Percentiles rank a stretch among this genome's conserved stretches.
phyloP scores from a whole-genome alignment of 495 filamentous ascomycete species.

The Letharia lupina region DNA sequence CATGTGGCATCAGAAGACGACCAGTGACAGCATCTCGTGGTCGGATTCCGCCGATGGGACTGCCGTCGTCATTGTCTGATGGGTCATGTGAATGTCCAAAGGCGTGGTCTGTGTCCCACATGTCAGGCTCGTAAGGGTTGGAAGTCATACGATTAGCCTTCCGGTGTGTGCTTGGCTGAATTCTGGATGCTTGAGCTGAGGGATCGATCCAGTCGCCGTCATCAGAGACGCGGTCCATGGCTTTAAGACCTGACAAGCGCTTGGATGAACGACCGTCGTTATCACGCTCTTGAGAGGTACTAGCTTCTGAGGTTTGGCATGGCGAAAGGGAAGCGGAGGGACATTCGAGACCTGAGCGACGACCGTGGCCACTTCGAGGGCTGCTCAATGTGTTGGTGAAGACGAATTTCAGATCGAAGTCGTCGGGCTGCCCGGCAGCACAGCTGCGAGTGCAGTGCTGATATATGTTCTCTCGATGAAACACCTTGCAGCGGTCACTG shows the following conservation, averaged over 20 bases:
- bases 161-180: background rate
- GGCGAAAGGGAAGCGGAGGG: background rate
- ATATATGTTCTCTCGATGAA: background rate
- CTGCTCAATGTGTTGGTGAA: background rate
- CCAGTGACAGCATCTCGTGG: background rate
- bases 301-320: background rate
- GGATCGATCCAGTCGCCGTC: background rate
- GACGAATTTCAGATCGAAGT: background rate
- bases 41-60: background rate
- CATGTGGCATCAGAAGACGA: background rate
- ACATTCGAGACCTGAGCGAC: background rate
- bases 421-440: background rate
- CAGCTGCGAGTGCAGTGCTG: background rate
- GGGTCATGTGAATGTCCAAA: background rate
- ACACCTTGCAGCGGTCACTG: background rate
- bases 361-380: background rate
- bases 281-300: background rate
- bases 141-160: background rate
- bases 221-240: background rate
- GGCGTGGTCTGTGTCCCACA: background rate
- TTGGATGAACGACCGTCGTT: background rate
- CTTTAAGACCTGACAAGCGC: background rate
- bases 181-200: background rate
- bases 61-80: background rate
- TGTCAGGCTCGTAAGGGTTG: background rate